Percentiles rank a stretch among this genome's conserved stretches.
These are phyloP conservation scores for Beauveria asiatica DNA, from an alignment of 2,329 filamentous ascomycete species.

Conservation along the genomic window DNA sequence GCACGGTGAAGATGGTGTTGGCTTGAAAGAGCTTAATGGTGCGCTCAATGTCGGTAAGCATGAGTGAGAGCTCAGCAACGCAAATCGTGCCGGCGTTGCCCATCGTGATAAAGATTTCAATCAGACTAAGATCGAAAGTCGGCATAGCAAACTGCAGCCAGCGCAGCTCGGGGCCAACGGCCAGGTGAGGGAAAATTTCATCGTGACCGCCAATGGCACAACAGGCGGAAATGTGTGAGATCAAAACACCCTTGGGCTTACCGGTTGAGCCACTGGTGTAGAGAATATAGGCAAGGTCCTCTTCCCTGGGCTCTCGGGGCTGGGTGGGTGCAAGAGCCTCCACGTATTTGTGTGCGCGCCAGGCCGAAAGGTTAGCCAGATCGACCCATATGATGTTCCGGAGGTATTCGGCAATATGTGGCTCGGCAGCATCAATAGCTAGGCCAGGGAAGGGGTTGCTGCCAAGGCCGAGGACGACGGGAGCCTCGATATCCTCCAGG, in stretches of 20 bases:
- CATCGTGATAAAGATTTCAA: constrained; percentile 10
- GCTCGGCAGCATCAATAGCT: constrained; percentile 1
- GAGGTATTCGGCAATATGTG: constrained; percentile 15
- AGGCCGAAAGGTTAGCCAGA: constrained; percentile 7
- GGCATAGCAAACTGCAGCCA: constrained; percentile 11
- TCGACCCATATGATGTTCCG: constrained; percentile 9
- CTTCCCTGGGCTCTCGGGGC: constrained; percentile 17
- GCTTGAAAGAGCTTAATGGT: constrained; percentile 9
- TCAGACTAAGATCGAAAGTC: constrained; percentile 10
- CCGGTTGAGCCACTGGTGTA: constrained; percentile 43
- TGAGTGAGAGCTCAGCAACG: constrained; percentile 8
- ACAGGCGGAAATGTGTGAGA: constrained; percentile 50
- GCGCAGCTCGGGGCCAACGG: constrained; percentile 4
- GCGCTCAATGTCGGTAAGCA: constrained; percentile 11
- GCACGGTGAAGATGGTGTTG: constrained; percentile 11
- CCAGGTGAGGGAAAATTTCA: neutral
- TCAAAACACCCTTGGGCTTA: constrained; percentile 56
- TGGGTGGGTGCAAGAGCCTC: neutral
- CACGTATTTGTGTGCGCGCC: neutral
- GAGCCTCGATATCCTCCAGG: constrained; percentile 7
- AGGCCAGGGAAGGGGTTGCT: constrained; percentile 20
- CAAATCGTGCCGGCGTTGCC: constrained; percentile 10
- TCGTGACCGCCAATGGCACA: constrained; percentile 8
- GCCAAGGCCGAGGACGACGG: constrained; percentile 13
- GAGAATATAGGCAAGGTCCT: constrained; percentile 26